These are phyloP conservation scores for Monilinia aucupariae DNA, from an alignment of 2,329 filamentous ascomycete genomes.

Conservation along the genomic window DNA sequence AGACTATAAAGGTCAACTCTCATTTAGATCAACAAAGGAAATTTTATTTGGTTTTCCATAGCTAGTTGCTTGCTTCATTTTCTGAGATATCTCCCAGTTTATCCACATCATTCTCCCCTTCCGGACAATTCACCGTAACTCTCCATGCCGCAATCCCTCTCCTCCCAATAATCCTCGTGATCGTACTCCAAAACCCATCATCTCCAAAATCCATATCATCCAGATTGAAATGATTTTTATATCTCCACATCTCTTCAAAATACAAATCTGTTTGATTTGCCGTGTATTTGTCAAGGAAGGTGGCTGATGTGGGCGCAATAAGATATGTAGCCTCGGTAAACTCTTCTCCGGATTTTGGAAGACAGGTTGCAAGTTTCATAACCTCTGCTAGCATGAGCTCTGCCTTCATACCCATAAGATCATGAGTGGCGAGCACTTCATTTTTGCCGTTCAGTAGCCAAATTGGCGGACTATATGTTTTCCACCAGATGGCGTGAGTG, in stretches of 20 bases:
- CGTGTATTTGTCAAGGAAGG: slow-evolving; percentile 61
- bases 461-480: slow-evolving; percentile 75
- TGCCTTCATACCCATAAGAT: slow-evolving; percentile 68
- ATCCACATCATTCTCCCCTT: not conserved
- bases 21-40: slow-evolving; percentile 1
- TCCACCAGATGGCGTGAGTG: slow-evolving; percentile 70
- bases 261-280: slow-evolving; percentile 42
- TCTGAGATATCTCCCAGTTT: not conserved
- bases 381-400: slow-evolving; percentile 55
- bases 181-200: slow-evolving; percentile 68
- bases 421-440: slow-evolving; percentile 61
- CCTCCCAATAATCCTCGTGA: slow-evolving; percentile 60
- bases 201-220: slow-evolving; percentile 76
- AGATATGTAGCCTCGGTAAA: slow-evolving; percentile 58
- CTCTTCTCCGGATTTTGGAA: slow-evolving; percentile 52
- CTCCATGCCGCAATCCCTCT: slow-evolving; percentile 58
- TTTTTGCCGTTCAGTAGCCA: slow-evolving; percentile 77
- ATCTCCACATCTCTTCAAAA: slow-evolving; percentile 66
- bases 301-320: slow-evolving; percentile 67
- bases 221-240: slow-evolving; percentile 64
- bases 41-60: slow-evolving; percentile 7
- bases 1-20: not conserved
- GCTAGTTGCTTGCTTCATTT: not conserved
- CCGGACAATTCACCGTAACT: slow-evolving; percentile 41
- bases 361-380: slow-evolving; percentile 55